Conservation (phyloP, 179 eudicot species). For the Patellifolia procumbens region DNA sequence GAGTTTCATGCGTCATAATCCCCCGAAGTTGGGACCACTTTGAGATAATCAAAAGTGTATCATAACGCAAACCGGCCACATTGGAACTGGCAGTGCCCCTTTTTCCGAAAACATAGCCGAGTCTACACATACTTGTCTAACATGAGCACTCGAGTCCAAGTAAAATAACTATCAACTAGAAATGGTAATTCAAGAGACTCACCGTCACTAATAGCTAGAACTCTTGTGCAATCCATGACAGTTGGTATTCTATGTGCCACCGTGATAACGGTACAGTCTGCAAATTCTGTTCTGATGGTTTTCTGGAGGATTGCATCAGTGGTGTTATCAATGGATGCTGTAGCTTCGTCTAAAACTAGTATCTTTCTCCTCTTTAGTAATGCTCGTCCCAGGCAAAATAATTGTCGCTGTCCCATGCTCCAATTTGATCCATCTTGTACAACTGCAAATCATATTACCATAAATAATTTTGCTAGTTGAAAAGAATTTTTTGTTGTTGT, state of each 20-base stretch:
- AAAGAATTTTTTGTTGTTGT: too few species aligned
- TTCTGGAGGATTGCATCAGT: conserved; percentile 30
- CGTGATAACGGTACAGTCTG: conserved; percentile 29
- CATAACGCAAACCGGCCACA: too few species aligned
- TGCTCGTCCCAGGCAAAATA: conserved; percentile 34
- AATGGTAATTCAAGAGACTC: not conserved
- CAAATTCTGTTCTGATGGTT: conserved; percentile 26
- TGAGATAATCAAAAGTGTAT: too few species aligned
- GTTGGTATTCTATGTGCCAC: conserved; percentile 36
- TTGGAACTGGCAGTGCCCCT: too few species aligned
- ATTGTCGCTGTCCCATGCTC: conserved; percentile 38
- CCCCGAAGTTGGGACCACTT: too few species aligned
- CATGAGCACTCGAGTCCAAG: not conserved
- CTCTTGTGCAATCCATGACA: conserved; percentile 29
- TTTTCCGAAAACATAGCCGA: too few species aligned
- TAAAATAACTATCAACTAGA: not conserved
- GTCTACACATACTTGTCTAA: too few species aligned
- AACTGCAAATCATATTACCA: conserved; percentile 11
- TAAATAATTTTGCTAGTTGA: too few species aligned
- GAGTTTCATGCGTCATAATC: too few species aligned
- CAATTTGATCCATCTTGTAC: conserved; percentile 33
- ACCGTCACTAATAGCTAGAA: conserved; percentile 32
- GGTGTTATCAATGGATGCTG: conserved; percentile 34
- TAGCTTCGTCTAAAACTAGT: conserved; percentile 34
- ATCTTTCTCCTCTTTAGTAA: conserved; percentile 23